Percentiles rank a stretch among this genome's conserved stretches.
Evolutionary conservation across 78 protist species (phyloP).

Genomic region (Dictyostelium purpureum): DNA sequence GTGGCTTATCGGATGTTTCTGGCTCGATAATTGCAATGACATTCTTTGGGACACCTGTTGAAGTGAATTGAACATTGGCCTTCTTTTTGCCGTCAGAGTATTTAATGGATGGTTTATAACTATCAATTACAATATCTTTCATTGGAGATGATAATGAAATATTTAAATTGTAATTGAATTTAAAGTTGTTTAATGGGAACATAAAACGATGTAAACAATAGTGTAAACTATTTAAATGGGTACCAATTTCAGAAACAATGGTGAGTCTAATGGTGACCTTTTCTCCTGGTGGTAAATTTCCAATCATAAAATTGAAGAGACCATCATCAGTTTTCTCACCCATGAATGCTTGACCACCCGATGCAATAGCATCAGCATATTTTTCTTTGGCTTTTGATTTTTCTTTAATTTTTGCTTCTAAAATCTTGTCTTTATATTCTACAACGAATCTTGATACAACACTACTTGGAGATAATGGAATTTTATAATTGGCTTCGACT

Average conservation of each 20-base stretch:
- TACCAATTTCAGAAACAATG: conserved; percentile 38
- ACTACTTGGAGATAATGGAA: conserved; percentile 32
- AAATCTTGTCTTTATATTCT: not conserved
- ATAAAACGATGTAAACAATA: conserved; percentile 10
- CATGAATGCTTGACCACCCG: conserved; percentile 51
- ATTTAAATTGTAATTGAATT: not conserved
- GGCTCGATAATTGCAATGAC: not conserved
- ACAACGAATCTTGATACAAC: conserved; percentile 12
- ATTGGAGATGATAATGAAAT: not conserved
- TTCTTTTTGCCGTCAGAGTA: not conserved
- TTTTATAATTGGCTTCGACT: conserved; percentile 38
- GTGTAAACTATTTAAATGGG: conserved; percentile 1
- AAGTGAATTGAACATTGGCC: not conserved
- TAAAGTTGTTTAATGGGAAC: conserved; percentile 5
- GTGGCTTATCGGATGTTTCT: not conserved
- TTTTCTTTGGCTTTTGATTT: not conserved
- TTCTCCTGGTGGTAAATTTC: conserved; percentile 50
- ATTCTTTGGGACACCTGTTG: not conserved
- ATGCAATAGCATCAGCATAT: conserved; percentile 36
- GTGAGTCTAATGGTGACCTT: conserved; percentile 7
- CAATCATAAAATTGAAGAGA: not conserved
- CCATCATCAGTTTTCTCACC: conserved; percentile 6
- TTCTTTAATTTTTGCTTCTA: conserved; percentile 16
- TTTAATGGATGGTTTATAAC: too few relatives aligned
- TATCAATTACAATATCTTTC: too few relatives aligned